A percentile compares a stretch with the other conserved stretches of the same genome.
These are phyloP conservation scores for Magnolia kwangsiensis DNA, from an alignment of 164 flowering plant genomes.

Conservation along the genomic window DNA sequence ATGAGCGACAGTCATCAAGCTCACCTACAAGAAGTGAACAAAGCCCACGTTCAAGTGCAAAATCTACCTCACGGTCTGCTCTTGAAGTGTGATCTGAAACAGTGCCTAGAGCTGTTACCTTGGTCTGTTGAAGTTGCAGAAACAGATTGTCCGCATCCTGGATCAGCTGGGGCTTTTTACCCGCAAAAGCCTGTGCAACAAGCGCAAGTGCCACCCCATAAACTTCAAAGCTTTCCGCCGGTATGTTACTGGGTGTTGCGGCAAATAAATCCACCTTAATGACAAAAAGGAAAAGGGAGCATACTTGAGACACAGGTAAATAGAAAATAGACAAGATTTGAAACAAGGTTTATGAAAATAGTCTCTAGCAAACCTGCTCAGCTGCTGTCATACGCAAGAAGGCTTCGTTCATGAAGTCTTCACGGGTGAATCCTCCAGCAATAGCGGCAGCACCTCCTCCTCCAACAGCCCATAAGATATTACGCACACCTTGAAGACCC, in stretches of 20 bases:
- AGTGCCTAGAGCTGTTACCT: constrained; percentile 38
- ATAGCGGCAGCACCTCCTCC: constrained; percentile 91
- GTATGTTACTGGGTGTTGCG: constrained; percentile 82
- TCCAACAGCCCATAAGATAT: constrained; percentile 95
- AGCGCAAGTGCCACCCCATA: constrained; percentile 98
- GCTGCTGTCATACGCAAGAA: constrained; percentile 80
- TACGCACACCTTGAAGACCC: constrained; percentile 90
- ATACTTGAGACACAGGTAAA: constrained; percentile 2
- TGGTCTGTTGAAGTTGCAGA: constrained; percentile 84
- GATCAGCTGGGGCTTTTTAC: constrained; percentile 83
- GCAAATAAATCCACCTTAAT: constrained; percentile 80
- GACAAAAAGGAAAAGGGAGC: constrained; percentile 3
- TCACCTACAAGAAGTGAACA: constrained; percentile 90
- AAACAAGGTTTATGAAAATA: neutral
- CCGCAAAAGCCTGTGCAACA: constrained; percentile 76
- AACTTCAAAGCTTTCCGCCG: constrained; percentile 88
- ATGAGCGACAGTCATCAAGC: constrained; percentile 78
- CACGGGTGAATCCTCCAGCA: constrained; percentile 94
- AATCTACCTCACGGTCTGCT: constrained; percentile 69
- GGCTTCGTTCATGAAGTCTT: constrained; percentile 88
- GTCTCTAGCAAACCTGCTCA: constrained; percentile 61
- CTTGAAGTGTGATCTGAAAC: constrained; percentile 28
- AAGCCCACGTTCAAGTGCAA: constrained; percentile 89
- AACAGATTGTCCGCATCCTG: constrained; percentile 83
- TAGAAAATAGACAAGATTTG: neutral